A percentile compares a stretch with the other conserved stretches of the same genome.
These are phyloP conservation scores for Pochonia chlamydosporia DNA, from an alignment of 2,329 filamentous ascomycete species.

Conservation along the genomic window DNA sequence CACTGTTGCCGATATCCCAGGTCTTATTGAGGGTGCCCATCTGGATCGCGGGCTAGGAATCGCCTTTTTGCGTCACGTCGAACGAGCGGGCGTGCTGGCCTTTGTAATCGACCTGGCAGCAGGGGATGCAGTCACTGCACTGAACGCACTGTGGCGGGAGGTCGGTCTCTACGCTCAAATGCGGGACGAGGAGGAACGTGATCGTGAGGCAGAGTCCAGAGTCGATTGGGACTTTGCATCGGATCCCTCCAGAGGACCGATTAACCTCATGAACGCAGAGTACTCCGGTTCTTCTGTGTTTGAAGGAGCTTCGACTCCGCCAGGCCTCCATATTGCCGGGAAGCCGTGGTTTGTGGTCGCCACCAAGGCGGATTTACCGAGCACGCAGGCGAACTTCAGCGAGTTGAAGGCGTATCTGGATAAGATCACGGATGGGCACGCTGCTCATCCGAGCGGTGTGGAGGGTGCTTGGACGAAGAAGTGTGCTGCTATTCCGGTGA, in stretches of 20 bases:
- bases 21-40: slow-evolving; percentile 86
- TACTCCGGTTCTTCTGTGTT: slow-evolving; percentile 9
- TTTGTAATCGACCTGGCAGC: slow-evolving; percentile 86
- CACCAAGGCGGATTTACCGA: slow-evolving; percentile 81
- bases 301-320: slow-evolving; percentile 11
- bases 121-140: slow-evolving; percentile 70
- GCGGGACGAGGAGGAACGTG: slow-evolving; percentile 66
- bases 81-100: slow-evolving; percentile 85
- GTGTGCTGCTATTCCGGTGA: slow-evolving; percentile 74
- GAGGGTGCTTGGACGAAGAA: slow-evolving; percentile 51
- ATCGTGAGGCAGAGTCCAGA: slow-evolving; percentile 50
- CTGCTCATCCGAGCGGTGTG: slow-evolving; percentile 67
- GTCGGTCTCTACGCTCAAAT: slow-evolving; percentile 80
- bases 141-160: slow-evolving; percentile 84
- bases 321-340: slow-evolving; percentile 68
- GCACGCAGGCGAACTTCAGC: slow-evolving; percentile 72
- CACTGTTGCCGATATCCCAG: slow-evolving; percentile 93
- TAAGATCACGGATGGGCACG: slow-evolving; percentile 53
- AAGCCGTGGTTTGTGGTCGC: slow-evolving; percentile 98
- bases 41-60: slow-evolving; percentile 86
- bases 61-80: slow-evolving; percentile 88
- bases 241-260: slow-evolving; percentile 20
- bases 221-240: slow-evolving; percentile 56
- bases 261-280: slow-evolving; percentile 18
- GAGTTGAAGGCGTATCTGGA: slow-evolving; percentile 65